Percentiles rank a stretch among this genome's conserved stretches.
Conservation (phyloP, 2,329 filamentous ascomycete genomes). For the Aspergillus ustus region DNA sequence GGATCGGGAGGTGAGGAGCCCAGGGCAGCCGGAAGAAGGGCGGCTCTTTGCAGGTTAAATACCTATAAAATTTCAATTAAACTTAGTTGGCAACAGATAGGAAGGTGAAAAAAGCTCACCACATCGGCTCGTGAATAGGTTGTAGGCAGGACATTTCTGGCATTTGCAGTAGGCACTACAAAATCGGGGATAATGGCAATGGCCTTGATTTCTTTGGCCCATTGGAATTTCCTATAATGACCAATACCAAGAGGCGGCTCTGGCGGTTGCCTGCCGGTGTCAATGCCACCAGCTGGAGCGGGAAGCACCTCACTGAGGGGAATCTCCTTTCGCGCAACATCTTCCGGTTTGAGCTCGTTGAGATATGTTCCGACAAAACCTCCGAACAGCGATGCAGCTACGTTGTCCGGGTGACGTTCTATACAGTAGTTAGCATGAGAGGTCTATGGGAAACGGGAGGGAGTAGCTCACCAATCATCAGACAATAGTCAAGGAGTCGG, state of each 20-base stretch:
- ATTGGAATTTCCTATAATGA: constrained; percentile 93
- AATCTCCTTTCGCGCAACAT: constrained; percentile 89
- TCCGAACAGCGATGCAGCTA: constrained; percentile 91
- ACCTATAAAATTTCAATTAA: constrained; percentile 37
- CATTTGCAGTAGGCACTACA: constrained; percentile 91
- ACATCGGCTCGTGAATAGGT: constrained; percentile 81
- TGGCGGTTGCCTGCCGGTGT: constrained; percentile 85
- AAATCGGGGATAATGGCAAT: constrained; percentile 96
- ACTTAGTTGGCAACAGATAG: background rate
- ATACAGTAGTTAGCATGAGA: constrained; percentile 22
- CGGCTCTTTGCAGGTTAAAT: constrained; percentile 94
- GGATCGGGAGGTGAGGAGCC: constrained; percentile 89
- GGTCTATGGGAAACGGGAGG: constrained; percentile 5
- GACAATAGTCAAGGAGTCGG: constrained; percentile 88
- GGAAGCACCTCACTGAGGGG: constrained; percentile 92
- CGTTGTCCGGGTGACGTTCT: constrained; percentile 88
- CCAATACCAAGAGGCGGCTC: constrained; percentile 91
- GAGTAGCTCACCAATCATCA: constrained; percentile 79
- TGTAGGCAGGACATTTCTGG: constrained; percentile 80
- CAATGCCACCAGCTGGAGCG: constrained; percentile 83
- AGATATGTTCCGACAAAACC: constrained; percentile 97
- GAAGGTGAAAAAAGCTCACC: constrained; percentile 55
- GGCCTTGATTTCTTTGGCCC: constrained; percentile 94
- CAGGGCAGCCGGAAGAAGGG: constrained; percentile 85
- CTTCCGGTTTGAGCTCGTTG: constrained; percentile 86